Evolutionary conservation across 257 asterid species (phyloP).

Genomic region (Pogostemon cablin): DNA sequence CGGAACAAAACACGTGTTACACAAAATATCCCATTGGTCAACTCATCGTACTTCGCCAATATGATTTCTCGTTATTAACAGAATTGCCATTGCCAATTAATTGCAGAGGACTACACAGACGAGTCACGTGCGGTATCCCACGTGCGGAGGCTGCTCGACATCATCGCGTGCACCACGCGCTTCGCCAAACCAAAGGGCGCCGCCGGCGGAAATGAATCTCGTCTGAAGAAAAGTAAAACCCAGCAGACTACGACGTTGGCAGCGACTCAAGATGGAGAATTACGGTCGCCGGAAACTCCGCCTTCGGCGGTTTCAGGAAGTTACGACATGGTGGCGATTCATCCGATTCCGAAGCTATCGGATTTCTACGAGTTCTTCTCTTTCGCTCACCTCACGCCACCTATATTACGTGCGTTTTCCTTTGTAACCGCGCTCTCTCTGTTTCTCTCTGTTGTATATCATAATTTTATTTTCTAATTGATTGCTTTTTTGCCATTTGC

Average conservation of each 20-base stretch:
- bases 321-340: slow-evolving; percentile 95
- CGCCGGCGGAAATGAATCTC: slow-evolving; percentile 49
- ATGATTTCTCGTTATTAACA: slow-evolving; percentile 38
- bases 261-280: slow-evolving; percentile 57
- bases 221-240: slow-evolving; percentile 52
- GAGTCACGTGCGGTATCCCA: slow-evolving; percentile 73
- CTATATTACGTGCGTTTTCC: slow-evolving; percentile 67
- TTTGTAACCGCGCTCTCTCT: background rate
- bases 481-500: slow-evolving; percentile 23
- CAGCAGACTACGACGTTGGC: slow-evolving; percentile 46
- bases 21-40: background rate
- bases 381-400: slow-evolving; percentile 79
- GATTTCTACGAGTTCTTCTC: slow-evolving; percentile 97
- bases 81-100: slow-evolving; percentile 44
- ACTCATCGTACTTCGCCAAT: background rate
- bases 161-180: slow-evolving; percentile 97
- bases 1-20: background rate
- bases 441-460: background rate
- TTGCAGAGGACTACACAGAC: slow-evolving; percentile 81
- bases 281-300: slow-evolving; percentile 48
- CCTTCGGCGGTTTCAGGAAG: slow-evolving; percentile 57
- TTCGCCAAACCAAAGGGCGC: slow-evolving; percentile 69
- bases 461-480: background rate
- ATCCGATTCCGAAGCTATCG: slow-evolving; percentile 95
- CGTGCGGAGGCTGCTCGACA: slow-evolving; percentile 94